A percentile compares a stretch with the other conserved stretches of the same genome.
Conservation (phyloP, 106 monocot genomes). For the Platanthera zijinensis region DNA sequence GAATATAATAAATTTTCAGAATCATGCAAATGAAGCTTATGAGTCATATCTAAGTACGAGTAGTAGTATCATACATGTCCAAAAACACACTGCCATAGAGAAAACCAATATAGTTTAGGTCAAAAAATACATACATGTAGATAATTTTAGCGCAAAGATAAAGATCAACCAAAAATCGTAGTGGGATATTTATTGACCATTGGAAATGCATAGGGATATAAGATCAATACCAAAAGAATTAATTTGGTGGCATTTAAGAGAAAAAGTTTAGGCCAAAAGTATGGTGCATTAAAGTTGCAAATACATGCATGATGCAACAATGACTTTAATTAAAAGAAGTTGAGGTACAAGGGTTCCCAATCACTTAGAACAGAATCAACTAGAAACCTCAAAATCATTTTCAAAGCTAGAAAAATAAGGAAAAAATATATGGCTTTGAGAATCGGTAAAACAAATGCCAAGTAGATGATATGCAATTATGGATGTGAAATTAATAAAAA, state of each 20-base stretch:
- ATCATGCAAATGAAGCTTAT: no score
- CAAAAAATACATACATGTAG: background rate
- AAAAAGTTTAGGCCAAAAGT: background rate
- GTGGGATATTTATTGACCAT: background rate
- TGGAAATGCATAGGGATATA: background rate
- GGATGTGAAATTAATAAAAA: no score
- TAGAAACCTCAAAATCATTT: background rate
- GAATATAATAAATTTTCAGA: no score
- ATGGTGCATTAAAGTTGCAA: background rate
- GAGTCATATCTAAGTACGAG: background rate
- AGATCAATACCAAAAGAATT: background rate
- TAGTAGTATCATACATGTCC: background rate
- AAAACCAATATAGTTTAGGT: background rate
- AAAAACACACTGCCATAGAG: background rate
- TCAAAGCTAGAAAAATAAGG: background rate
- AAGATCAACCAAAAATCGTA: background rate
- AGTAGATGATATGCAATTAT: background rate
- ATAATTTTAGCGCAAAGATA: background rate
- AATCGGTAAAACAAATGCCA: background rate
- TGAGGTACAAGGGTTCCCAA: background rate
- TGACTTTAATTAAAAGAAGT: background rate
- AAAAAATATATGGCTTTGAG: background rate
- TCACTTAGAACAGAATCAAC: background rate
- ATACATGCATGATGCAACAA: background rate
- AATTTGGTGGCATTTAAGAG: background rate